Evolutionary conservation across 1,284 basidiomycete species (phyloP).

Genomic region (Neotropicomus parvogracilis): DNA sequence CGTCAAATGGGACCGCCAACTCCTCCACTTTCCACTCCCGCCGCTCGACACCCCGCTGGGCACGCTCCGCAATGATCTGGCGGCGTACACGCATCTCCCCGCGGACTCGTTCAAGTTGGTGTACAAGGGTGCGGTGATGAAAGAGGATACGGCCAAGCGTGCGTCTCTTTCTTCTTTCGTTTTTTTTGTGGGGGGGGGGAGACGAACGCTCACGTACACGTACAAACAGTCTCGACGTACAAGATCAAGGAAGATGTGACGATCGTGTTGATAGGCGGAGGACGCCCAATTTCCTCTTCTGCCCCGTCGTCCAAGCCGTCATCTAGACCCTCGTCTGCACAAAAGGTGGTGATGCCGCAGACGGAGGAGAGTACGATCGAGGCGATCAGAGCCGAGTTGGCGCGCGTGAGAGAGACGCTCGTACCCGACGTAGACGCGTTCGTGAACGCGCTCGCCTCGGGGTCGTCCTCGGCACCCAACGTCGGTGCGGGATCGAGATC

Average conservation of each 20-base stretch:
- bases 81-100: conserved; percentile 63
- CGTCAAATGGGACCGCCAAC: conserved; percentile 64
- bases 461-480: no score
- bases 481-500: no score
- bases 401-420: conserved; percentile 49
- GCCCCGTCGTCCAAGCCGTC: no score
- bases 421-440: conserved; percentile 55
- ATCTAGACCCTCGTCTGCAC: conserved; percentile 24
- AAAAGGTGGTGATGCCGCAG: conserved; percentile 24
- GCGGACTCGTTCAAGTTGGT: conserved; percentile 70
- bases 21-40: conserved; percentile 58
- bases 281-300: no score
- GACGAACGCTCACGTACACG: no score
- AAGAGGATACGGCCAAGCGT: conserved; percentile 68
- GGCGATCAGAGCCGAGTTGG: conserved; percentile 59
- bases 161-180: conserved; percentile 28
- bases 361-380: conserved; percentile 53
- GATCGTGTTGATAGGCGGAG: conserved; percentile 58
- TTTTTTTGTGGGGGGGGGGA: no score
- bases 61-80: conserved; percentile 51
- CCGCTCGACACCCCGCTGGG: conserved; percentile 51
- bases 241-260: conserved; percentile 56
- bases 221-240: conserved; percentile 57
- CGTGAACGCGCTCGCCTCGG: conserved; percentile 36
- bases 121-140: conserved; percentile 75